These are phyloP conservation scores for Arthrobotrys musiformis DNA, from an alignment of 2,329 filamentous ascomycete genomes.

Conservation along the genomic window DNA sequence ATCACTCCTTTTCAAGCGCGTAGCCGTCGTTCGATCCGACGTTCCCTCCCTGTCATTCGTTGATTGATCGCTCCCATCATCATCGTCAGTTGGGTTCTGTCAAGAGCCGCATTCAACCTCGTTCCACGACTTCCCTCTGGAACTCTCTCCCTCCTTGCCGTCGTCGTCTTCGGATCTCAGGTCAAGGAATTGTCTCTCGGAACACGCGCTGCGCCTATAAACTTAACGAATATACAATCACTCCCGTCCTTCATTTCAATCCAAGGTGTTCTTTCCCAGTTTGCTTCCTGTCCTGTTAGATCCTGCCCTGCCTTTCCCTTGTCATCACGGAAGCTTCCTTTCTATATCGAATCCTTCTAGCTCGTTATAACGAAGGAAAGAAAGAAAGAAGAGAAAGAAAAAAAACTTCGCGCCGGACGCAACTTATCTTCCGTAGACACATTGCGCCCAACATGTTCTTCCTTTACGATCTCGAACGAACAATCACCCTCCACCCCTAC, in stretches of 20 bases:
- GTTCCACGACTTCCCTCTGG: background rate
- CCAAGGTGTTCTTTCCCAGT: conserved; percentile 11
- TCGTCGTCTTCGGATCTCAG: conserved; percentile 32
- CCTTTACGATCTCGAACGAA: conserved; percentile 94
- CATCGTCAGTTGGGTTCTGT: background rate
- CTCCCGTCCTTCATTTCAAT: conserved; percentile 26
- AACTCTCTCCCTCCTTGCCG: conserved; percentile 1
- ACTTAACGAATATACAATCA: conserved; percentile 38
- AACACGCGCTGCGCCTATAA: conserved; percentile 41
- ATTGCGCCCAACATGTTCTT: conserved; percentile 81
- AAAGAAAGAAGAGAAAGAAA: background rate
- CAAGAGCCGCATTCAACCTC: conserved; percentile 21
- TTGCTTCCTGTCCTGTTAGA: too few species aligned
- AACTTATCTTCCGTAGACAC: conserved; percentile 20
- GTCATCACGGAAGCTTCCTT: background rate
- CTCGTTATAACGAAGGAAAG: background rate
- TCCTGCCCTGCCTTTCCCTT: conserved; percentile 3
- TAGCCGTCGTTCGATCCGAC: conserved; percentile 53
- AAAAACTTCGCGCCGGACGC: conserved; percentile 32
- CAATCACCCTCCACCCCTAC: conserved; percentile 93
- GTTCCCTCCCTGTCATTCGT: conserved; percentile 53
- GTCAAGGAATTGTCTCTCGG: conserved; percentile 27
- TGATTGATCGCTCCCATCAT: conserved; percentile 42
- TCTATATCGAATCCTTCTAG: background rate
- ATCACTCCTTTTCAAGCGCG: conserved; percentile 54